A percentile compares a stretch with the other conserved stretches of the same genome.
Conservation (phyloP, 331 rosid species). For the Dryas integrifolia region DNA sequence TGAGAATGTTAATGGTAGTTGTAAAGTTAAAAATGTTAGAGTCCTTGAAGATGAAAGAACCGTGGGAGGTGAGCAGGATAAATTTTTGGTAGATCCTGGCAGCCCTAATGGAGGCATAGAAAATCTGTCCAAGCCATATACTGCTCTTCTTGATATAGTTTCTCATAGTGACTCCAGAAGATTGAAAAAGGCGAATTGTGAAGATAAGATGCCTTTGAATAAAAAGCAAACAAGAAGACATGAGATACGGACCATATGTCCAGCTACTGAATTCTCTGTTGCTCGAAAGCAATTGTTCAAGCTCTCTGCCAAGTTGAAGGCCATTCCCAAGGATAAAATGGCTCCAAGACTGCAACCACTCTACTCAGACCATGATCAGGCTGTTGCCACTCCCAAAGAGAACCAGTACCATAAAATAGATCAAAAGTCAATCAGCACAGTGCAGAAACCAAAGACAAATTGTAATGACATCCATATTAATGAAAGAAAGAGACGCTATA, state of each 20-base stretch:
- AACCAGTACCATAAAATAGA: conserved; percentile 19
- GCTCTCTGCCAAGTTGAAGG: conserved; percentile 15
- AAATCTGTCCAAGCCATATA: background rate
- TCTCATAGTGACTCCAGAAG: background rate
- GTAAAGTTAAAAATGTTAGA: background rate
- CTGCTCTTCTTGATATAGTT: conserved; percentile 3
- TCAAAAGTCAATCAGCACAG: conserved; percentile 10
- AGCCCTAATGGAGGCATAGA: conserved; percentile 17
- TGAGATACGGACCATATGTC: conserved; percentile 2
- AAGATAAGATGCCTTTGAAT: conserved; percentile 9
- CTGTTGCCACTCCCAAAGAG: conserved; percentile 17
- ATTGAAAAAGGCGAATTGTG: conserved; percentile 1
- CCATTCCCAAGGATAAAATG: conserved; percentile 13
- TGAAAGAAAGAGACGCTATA: conserved; percentile 22
- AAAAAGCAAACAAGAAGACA: conserved; percentile 13
- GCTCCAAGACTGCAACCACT: conserved; percentile 12
- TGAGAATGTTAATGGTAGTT: conserved; percentile 10
- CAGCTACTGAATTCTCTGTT: conserved; percentile 12
- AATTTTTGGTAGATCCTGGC: conserved; percentile 11
- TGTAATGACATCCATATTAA: conserved; percentile 20
- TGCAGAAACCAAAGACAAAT: conserved; percentile 25
- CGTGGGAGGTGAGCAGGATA: conserved; percentile 22
- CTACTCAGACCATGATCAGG: conserved; percentile 12
- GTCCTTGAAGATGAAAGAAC: conserved; percentile 14
- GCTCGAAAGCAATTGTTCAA: conserved; percentile 23